Evolutionary conservation across 2,329 filamentous ascomycete genomes (phyloP).

Genomic region (Cadophora gregata): DNA sequence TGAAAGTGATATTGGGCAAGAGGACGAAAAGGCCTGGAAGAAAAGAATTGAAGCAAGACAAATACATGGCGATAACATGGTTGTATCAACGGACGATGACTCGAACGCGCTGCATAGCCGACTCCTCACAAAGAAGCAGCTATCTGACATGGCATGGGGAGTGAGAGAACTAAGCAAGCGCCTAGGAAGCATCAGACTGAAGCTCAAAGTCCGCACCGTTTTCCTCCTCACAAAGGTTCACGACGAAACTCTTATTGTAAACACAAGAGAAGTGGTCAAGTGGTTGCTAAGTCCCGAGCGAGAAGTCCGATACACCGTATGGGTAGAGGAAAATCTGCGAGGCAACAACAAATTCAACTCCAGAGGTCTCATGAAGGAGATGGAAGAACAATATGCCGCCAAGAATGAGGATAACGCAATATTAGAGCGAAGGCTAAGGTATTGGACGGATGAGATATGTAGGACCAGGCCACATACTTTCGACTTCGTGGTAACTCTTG

Average conservation of each 20-base stretch:
- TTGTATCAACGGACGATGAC: slow-evolving; percentile 29
- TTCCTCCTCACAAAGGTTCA: slow-evolving; percentile 93
- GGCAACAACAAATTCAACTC: slow-evolving; percentile 76
- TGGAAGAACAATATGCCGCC: slow-evolving; percentile 52
- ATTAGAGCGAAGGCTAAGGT: slow-evolving; percentile 62
- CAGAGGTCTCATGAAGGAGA: slow-evolving; percentile 68
- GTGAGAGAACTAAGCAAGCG: slow-evolving; percentile 89
- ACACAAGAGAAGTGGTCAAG: slow-evolving; percentile 76
- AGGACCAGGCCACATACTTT: slow-evolving; percentile 81
- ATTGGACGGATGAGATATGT: slow-evolving; percentile 85
- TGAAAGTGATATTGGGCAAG: slow-evolving; percentile 51
- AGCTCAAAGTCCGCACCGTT: slow-evolving; percentile 80
- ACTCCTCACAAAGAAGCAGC: slow-evolving; percentile 91
- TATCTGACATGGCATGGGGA: slow-evolving; percentile 96
- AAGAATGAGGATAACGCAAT: slow-evolving; percentile 40
- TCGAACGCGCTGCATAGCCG: slow-evolving; percentile 56
- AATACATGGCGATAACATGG: slow-evolving; percentile 27
- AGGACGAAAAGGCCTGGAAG: slow-evolving; percentile 63
- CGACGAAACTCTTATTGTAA: slow-evolving; percentile 77
- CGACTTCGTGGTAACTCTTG: slow-evolving; percentile 90
- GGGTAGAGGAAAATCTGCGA: slow-evolving; percentile 78
- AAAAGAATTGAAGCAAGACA: slow-evolving; percentile 36
- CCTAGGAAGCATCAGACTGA: slow-evolving; percentile 81
- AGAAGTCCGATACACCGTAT: slow-evolving; percentile 75
- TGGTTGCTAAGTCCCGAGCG: slow-evolving; percentile 82